Percentiles rank a stretch among this genome's conserved stretches.
These are phyloP conservation scores for Rosellinia necatrix DNA, from an alignment of 2,329 filamentous ascomycete genomes.

Conservation along the genomic window DNA sequence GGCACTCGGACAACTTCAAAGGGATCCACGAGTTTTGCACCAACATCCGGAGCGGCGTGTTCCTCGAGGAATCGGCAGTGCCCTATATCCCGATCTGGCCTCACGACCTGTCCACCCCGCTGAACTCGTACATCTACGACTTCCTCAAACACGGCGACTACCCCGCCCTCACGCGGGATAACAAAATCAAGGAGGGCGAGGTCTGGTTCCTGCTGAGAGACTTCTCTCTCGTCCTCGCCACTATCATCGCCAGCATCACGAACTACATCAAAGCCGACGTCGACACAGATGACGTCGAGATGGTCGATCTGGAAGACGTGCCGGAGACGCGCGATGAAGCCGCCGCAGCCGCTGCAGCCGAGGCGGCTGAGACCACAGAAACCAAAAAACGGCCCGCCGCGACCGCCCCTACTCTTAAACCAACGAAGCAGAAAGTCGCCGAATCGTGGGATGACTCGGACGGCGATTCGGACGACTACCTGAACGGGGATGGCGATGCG, in stretches of 20 bases:
- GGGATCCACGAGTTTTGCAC: conserved; percentile 70
- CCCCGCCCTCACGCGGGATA: conserved; percentile 63
- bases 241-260: conserved; percentile 69
- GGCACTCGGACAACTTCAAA: conserved; percentile 65
- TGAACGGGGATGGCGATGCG: not conserved
- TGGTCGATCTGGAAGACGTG: conserved; percentile 51
- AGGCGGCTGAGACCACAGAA: not conserved
- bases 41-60: conserved; percentile 69
- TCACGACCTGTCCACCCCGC: conserved; percentile 54
- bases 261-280: conserved; percentile 59
- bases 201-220: conserved; percentile 74
- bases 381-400: not conserved
- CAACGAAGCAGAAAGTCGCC: conserved; percentile 49
- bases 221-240: conserved; percentile 63
- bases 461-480: conserved; percentile 38
- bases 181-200: conserved; percentile 68
- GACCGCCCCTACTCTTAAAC: no score
- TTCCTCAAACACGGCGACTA: conserved; percentile 77
- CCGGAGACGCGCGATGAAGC: conserved; percentile 37
- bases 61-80: conserved; percentile 74
- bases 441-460: conserved; percentile 58
- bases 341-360: not conserved
- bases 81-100: conserved; percentile 69
- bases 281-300: conserved; percentile 48
- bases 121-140: conserved; percentile 74